Evolutionary conservation across 495 filamentous ascomycete species (phyloP).

Genomic region (Aspergillus cristatus): DNA sequence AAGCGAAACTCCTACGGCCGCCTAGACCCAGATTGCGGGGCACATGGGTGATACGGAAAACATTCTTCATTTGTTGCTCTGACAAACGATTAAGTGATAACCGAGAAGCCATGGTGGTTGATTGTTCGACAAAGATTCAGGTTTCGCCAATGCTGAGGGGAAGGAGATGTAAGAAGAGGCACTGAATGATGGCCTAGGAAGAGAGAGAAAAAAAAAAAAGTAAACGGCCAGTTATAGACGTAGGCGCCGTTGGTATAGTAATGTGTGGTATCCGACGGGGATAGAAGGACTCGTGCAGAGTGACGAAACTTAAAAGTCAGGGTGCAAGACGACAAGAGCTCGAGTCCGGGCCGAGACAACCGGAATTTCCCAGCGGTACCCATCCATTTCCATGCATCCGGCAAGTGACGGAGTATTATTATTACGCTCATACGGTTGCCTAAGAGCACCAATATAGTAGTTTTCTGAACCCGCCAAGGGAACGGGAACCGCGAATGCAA

Average conservation of each 20-base stretch:
- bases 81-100: slow-evolving; percentile 31
- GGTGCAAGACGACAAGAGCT: neutral
- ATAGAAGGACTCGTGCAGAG: neutral
- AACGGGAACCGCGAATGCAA: neutral
- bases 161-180: neutral
- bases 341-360: slow-evolving; percentile 21
- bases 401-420: slow-evolving; percentile 33
- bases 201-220: no score
- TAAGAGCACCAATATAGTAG: slow-evolving; percentile 14
- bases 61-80: slow-evolving; percentile 22
- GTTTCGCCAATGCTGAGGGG: neutral
- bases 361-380: slow-evolving; percentile 25
- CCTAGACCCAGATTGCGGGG: slow-evolving; percentile 5
- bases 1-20: slow-evolving; percentile 11
- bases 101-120: slow-evolving; percentile 33
- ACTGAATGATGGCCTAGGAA: no score
- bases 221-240: no score
- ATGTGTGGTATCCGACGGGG: no score
- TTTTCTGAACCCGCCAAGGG: slow-evolving; percentile 3
- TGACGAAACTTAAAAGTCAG: slow-evolving; percentile 10
- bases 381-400: slow-evolving; percentile 14
- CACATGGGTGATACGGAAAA: slow-evolving; percentile 19
- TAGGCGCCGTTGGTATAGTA: no score
- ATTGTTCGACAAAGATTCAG: neutral
- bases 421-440: slow-evolving; percentile 21